Conservation (phyloP, 345 rosid genomes). For the Eucalyptus fibrosa region DNA sequence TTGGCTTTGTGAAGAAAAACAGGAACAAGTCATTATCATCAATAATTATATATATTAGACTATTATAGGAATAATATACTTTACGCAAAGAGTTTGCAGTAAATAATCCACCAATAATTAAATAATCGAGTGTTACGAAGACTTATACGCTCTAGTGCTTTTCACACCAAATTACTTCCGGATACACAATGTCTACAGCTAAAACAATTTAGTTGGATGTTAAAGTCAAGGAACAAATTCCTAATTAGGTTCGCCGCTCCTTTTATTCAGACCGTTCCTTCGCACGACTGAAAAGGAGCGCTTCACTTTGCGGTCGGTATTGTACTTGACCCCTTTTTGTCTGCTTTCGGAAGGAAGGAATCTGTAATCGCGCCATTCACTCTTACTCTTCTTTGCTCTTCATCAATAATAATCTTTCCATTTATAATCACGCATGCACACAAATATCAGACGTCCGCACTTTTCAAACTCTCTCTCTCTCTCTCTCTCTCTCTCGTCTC, state of each 20-base stretch:
- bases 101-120: no score
- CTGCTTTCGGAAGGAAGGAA: background rate
- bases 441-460: background rate
- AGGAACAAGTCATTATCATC: background rate
- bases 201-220: background rate
- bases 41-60: background rate
- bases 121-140: no score
- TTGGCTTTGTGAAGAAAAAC: background rate
- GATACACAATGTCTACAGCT: background rate
- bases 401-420: background rate
- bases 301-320: background rate
- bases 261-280: background rate
- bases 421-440: background rate
- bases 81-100: fast-evolving
- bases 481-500: background rate
- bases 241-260: background rate
- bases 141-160: background rate
- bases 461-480: background rate
- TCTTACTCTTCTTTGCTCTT: background rate
- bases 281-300: background rate
- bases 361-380: background rate
- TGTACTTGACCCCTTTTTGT: background rate
- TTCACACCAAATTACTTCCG: background rate
- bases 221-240: background rate
- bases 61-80: background rate